phyloP scores from a whole-genome alignment of 1,284 basidiomycete species.

The Trichosporon sp. region DNA sequence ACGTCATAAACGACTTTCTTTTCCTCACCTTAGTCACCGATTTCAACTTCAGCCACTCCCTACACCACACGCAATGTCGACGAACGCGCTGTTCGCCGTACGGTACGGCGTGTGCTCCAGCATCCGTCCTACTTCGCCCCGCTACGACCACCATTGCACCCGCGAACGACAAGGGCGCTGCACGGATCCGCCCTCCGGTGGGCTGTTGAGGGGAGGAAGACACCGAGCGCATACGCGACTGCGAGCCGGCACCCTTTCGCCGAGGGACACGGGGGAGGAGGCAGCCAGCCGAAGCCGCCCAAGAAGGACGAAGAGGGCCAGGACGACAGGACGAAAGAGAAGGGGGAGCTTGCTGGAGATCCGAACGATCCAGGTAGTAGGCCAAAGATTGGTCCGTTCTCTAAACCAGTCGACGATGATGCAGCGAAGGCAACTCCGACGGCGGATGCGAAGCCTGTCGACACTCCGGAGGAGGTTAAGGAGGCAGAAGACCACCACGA shows the following conservation, averaged over 20 bases:
- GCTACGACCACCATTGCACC: background rate
- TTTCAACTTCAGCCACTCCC: background rate
- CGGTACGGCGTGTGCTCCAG: slow-evolving; percentile 3
- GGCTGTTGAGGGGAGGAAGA: background rate
- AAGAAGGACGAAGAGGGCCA: background rate
- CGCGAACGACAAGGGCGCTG: background rate
- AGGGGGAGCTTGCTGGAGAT: background rate
- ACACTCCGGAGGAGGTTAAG: background rate
- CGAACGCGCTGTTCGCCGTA: slow-evolving; percentile 6
- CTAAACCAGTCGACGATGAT: background rate
- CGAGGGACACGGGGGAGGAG: background rate
- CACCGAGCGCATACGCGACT: background rate
- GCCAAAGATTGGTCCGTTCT: background rate
- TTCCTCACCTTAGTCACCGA: background rate
- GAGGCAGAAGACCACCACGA: slow-evolving; percentile 1
- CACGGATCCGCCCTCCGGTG: background rate
- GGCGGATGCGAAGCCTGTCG: background rate
- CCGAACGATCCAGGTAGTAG: slow-evolving; percentile 2
- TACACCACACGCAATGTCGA: background rate
- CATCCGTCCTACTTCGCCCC: background rate
- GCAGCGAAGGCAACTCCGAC: background rate
- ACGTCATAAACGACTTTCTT: background rate
- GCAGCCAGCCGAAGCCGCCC: background rate
- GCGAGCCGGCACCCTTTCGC: slow-evolving; percentile 6
- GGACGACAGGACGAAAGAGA: background rate